phyloP scores from a whole-genome alignment of 2,329 filamentous ascomycete species.

The Aspergillus glaucus region DNA sequence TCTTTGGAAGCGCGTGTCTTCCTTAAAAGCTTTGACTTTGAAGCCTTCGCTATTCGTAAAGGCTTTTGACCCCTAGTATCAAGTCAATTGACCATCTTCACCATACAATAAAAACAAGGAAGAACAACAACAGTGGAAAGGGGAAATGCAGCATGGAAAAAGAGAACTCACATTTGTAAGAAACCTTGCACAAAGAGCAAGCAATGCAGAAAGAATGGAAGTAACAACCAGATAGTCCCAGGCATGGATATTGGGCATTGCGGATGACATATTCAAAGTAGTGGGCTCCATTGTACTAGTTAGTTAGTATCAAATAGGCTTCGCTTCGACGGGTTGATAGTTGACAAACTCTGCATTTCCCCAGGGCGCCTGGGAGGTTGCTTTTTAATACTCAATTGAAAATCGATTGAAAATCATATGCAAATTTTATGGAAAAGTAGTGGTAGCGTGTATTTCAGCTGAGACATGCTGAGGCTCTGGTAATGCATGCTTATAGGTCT shows the following conservation, averaged over 20 bases:
- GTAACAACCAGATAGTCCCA: not conserved
- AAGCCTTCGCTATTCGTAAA: not conserved
- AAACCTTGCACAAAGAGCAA: not conserved
- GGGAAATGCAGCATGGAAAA: not conserved
- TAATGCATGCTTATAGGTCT: not conserved
- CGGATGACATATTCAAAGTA: not conserved
- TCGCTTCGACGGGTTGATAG: not conserved
- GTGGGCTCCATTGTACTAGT: not conserved
- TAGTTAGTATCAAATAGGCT: not conserved
- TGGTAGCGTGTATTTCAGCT: not conserved
- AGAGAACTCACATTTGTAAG: not conserved
- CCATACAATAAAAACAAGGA: not conserved
- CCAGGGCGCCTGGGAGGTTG: not conserved
- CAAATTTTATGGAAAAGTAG: not conserved
- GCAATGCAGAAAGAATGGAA: not conserved
- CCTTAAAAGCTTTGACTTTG: not conserved
- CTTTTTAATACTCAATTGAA: not conserved
- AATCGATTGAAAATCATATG: not conserved
- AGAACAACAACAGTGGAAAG: not conserved
- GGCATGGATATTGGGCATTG: not conserved
- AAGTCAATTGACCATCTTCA: not conserved
- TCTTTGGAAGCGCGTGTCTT: not conserved
- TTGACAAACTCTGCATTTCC: not conserved
- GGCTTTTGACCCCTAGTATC: not conserved
- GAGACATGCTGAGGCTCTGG: not conserved